phyloP scores from a whole-genome alignment of 495 filamentous ascomycete species.

The Letharia lupina region DNA sequence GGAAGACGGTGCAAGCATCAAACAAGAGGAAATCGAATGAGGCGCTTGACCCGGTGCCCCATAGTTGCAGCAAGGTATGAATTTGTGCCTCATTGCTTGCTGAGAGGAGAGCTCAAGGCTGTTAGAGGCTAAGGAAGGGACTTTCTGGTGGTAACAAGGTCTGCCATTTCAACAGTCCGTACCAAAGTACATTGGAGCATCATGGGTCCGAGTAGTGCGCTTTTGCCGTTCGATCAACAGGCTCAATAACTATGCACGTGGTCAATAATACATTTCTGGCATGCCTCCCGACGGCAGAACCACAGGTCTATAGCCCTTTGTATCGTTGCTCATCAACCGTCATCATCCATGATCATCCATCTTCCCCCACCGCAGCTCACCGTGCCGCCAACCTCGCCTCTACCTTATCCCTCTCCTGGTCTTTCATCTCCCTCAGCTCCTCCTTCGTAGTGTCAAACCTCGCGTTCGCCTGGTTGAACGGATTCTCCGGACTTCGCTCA shows the following conservation, averaged over 20 bases:
- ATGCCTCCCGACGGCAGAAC: not conserved
- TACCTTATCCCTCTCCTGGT: constrained; percentile 62
- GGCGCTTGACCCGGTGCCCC: not conserved
- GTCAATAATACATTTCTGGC: not conserved
- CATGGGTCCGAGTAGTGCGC: no score
- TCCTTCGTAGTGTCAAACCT: constrained; percentile 68
- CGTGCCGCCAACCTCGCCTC: constrained; percentile 54
- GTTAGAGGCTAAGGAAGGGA: not conserved
- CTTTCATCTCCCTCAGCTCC: constrained; percentile 58
- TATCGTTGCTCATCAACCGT: not conserved
- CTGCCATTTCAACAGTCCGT: not conserved
- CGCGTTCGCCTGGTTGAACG: constrained; percentile 74
- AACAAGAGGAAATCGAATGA: not conserved
- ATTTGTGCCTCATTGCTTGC: not conserved
- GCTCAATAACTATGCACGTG: not conserved
- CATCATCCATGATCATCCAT: not conserved
- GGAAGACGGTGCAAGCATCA: not conserved
- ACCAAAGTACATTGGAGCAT: not conserved
- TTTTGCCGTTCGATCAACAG: not conserved
- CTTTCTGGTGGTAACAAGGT: not conserved
- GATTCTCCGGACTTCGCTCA: constrained; percentile 84
- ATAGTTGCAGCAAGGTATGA: not conserved
- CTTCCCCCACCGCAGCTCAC: not conserved
- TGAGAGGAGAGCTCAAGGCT: not conserved
- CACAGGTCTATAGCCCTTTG: not conserved